These are phyloP conservation scores for Trichothecium sympodiale DNA, from an alignment of 2,329 filamentous ascomycete species.

Conservation along the genomic window DNA sequence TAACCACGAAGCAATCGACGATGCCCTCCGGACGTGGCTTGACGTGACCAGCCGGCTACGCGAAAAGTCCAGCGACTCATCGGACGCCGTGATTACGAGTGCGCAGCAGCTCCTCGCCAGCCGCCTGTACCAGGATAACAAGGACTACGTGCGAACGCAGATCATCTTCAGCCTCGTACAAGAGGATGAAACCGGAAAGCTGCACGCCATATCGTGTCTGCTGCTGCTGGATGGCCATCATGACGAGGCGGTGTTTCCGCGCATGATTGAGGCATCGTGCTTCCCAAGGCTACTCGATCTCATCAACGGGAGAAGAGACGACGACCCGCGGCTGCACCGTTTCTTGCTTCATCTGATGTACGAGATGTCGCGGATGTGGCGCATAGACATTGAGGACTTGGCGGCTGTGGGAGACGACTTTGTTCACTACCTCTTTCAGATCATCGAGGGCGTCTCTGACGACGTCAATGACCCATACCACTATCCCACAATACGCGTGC, in stretches of 20 bases:
- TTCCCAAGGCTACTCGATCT: conserved; percentile 78
- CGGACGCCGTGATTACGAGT: conserved; percentile 69
- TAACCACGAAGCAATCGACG: conserved; percentile 58
- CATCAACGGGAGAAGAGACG: conserved; percentile 53
- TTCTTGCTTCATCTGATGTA: conserved; percentile 82
- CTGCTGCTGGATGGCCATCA: conserved; percentile 77
- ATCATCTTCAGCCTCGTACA: conserved; percentile 84
- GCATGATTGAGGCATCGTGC: conserved; percentile 78
- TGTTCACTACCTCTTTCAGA: conserved; percentile 69
- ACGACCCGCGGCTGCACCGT: conserved; percentile 64
- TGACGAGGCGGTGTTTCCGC: conserved; percentile 67
- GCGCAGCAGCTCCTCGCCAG: conserved; percentile 69
- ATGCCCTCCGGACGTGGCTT: conserved; percentile 75
- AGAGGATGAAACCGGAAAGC: conserved; percentile 72
- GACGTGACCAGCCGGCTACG: conserved; percentile 65
- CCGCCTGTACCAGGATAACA: conserved; percentile 60
- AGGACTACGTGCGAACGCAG: conserved; percentile 82
- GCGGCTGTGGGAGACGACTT: conserved; percentile 70
- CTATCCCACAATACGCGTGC: conserved; percentile 83
- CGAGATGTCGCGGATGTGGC: conserved; percentile 91
- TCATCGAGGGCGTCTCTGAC: conserved; percentile 79
- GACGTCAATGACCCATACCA: conserved; percentile 90
- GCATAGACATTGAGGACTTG: conserved; percentile 66
- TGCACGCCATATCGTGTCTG: conserved; percentile 75
- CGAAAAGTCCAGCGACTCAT: conserved; percentile 62